Conservation (phyloP, 2,329 filamentous ascomycete genomes). For the Colletotrichum sansevieriae region DNA sequence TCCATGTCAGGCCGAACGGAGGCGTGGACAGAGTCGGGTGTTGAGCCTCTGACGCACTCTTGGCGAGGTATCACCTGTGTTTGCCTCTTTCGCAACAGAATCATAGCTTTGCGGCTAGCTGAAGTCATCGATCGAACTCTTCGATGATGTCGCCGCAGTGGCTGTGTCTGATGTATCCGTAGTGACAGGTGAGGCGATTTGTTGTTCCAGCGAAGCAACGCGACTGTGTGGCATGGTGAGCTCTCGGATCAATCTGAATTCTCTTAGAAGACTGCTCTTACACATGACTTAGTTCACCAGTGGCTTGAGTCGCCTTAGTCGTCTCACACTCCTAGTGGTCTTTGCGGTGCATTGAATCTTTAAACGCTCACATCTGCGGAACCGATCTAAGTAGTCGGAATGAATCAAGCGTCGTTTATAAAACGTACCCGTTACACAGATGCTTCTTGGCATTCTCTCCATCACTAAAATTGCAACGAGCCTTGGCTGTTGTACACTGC, state of each 20-base stretch:
- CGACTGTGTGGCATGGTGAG: constrained; percentile 38
- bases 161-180: constrained; percentile 8
- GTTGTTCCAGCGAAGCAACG: constrained; percentile 46
- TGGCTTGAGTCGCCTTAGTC: constrained; percentile 48
- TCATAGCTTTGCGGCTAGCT: not conserved
- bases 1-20: constrained; percentile 56
- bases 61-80: not conserved
- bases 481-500: constrained; percentile 43
- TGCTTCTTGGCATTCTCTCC: constrained; percentile 34
- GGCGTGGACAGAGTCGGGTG: constrained; percentile 21
- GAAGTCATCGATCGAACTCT: not conserved
- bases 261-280: not conserved
- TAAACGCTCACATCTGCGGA: constrained; percentile 46
- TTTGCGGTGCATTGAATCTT: constrained; percentile 48
- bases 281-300: constrained; percentile 44
- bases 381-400: not conserved
- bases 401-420: not conserved
- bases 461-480: constrained; percentile 37
- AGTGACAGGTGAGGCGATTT: constrained; percentile 41
- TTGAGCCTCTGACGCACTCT: not conserved
- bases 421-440: constrained; percentile 38
- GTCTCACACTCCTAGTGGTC: constrained; percentile 48
- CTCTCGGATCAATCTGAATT: too few species aligned
- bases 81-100: not conserved
- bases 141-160: constrained; percentile 3